phyloP scores from a whole-genome alignment of 768 basidiomycete genomes.

The Tylopilus rubrobrunneus region DNA sequence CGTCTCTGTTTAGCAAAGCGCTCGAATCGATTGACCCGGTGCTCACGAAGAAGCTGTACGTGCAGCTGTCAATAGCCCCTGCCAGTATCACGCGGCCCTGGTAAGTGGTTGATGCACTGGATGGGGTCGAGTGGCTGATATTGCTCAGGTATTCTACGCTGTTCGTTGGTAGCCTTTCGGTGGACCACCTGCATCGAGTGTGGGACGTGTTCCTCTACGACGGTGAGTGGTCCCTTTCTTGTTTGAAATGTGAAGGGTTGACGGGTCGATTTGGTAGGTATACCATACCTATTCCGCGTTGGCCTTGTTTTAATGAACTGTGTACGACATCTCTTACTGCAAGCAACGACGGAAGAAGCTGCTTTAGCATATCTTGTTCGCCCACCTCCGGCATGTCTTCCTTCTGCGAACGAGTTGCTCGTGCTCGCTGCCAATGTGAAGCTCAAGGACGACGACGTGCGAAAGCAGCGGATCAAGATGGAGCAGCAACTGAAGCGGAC shows the following conservation, averaged over 20 bases:
- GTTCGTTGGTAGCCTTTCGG: constrained; percentile 64
- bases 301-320: constrained; percentile 62
- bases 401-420: constrained; percentile 57
- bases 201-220: constrained; percentile 86
- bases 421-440: constrained; percentile 60
- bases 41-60: constrained; percentile 64
- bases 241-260: background rate
- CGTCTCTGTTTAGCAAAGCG: constrained; percentile 63
- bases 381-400: constrained; percentile 52
- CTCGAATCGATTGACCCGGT: constrained; percentile 59
- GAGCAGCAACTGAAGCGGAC: constrained; percentile 69
- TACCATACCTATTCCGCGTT: constrained; percentile 71
- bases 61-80: constrained; percentile 59
- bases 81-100: constrained; percentile 58
- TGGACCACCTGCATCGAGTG: constrained; percentile 62
- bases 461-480: constrained; percentile 72
- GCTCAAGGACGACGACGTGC: constrained; percentile 75
- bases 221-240: constrained; percentile 41
- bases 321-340: constrained; percentile 56
- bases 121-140: background rate
- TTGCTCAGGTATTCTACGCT: constrained; percentile 62
- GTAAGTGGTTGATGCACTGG: constrained; percentile 32
- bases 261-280: constrained; percentile 40
- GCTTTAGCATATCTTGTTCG: constrained; percentile 46
- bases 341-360: constrained; percentile 43